A percentile compares a stretch with the other conserved stretches of the same genome.
phyloP scores from a whole-genome alignment of 306 rosid species.

The Rosa persica region DNA sequence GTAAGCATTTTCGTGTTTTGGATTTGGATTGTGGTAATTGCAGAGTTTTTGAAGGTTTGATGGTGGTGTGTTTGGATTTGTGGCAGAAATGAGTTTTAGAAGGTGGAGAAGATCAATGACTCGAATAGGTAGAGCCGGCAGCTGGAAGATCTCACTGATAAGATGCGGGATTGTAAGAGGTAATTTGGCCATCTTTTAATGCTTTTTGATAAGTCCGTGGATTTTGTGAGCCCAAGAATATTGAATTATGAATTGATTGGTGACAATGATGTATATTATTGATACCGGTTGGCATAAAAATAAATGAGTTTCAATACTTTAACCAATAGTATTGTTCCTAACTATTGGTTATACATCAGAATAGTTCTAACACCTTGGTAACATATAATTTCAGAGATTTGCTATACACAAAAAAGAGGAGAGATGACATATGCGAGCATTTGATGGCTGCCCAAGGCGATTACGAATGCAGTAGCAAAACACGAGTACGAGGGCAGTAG shows the following conservation, averaged over 20 bases:
- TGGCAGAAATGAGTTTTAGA: conserved; percentile 90
- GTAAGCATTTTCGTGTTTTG: conserved; percentile 33
- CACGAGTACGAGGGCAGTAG: too few relatives aligned
- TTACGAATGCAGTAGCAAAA: too few relatives aligned
- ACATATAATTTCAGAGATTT: conserved; percentile 51
- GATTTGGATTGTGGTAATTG: not conserved
- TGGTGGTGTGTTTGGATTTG: conserved; percentile 12
- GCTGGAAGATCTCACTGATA: conserved; percentile 88
- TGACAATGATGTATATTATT: not conserved
- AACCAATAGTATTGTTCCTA: not conserved
- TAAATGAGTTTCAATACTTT: not conserved
- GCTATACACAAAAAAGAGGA: conserved; percentile 66
- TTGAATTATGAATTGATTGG: not conserved
- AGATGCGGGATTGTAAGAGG: conserved; percentile 96
- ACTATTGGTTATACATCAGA: conserved; percentile 3
- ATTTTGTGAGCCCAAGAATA: not conserved
- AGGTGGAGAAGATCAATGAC: conserved; percentile 94
- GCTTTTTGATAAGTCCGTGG: not conserved
- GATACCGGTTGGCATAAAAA: not conserved
- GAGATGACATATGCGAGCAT: conserved; percentile 54
- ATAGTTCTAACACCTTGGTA: conserved; percentile 6
- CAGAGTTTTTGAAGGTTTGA: not conserved
- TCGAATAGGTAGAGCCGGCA: conserved; percentile 77
- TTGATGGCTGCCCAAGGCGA: conserved; percentile 64
- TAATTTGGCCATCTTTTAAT: conserved; percentile 20